Percentiles rank a stretch among this genome's conserved stretches.
Evolutionary conservation across 352 stramenopile genomes (phyloP).

Genomic region (Pythium diclinum): DNA sequence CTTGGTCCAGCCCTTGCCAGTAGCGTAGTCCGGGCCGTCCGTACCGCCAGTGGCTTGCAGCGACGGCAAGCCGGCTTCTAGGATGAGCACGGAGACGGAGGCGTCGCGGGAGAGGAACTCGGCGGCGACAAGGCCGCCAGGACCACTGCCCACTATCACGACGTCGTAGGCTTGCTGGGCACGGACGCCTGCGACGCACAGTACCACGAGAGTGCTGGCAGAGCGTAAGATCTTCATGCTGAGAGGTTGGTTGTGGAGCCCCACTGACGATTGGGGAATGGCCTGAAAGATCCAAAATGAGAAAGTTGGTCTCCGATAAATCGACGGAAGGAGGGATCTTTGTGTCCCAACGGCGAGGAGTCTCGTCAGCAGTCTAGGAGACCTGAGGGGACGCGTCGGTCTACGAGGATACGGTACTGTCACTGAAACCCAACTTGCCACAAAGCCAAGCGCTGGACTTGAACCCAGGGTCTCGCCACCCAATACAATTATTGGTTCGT

Average conservation of each 20-base stretch:
- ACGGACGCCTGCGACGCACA: background rate
- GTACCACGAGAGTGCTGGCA: background rate
- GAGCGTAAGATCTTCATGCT: background rate
- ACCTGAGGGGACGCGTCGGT: background rate
- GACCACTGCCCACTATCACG: conserved; percentile 57
- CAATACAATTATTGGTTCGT: background rate
- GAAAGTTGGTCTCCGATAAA: background rate
- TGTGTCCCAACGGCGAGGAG: background rate
- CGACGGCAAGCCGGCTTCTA: conserved; percentile 54
- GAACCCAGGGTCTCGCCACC: background rate
- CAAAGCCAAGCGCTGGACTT: background rate
- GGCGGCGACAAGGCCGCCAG: conserved; percentile 56
- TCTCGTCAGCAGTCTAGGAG: background rate
- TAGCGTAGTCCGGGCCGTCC: conserved; percentile 44
- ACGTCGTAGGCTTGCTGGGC: conserved; percentile 40
- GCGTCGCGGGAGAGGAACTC: conserved; percentile 58
- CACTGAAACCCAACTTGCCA: background rate
- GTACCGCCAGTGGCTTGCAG: conserved; percentile 43
- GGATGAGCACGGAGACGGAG: conserved; percentile 45
- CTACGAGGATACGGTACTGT: background rate
- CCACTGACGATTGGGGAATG: background rate
- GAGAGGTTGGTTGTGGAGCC: background rate
- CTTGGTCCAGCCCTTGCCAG: conserved; percentile 39
- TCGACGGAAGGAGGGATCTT: too few relatives aligned
- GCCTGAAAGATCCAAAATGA: background rate